Base-by-base conservation (phyloP, 805 yeast genomes). In the Spathaspora boniae region DNA sequence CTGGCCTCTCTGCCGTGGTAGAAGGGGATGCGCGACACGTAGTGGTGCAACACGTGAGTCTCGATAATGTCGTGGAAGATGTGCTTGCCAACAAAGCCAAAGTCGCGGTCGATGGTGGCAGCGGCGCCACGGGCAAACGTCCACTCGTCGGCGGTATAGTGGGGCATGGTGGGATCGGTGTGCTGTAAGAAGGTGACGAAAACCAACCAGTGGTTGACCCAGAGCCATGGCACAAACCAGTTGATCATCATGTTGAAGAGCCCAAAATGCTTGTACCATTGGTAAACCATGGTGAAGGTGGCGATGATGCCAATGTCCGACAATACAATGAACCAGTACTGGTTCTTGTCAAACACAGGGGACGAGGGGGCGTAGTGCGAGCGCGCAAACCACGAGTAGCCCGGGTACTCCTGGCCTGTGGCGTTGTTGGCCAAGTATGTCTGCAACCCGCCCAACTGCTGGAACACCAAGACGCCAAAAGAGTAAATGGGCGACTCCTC, bases 81-180 rank as follows among this genome's bases (percentile, higher is more conserved):
- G 46, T 68, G 71, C 49, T 62, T 72, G 38, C 82, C 83, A 36
- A 77, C 54, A 41, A 77, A 74, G 8, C 82, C 82, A 52, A 69
- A 76, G 44, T 77, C 67, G 57, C 82, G 66, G 54, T 77, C 83
- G 43, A 77, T 74, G 24, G 83, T 77, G 29, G 81, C 75, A 43
- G 82, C 82, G 6, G 83, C 81, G 54, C 83, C 83, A 50, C 78
- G 65, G 38, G 82, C 82, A 46, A 77, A 77, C 39, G 70, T 76
- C 83, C 83, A 77, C 57, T 74, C 72, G 12, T 54, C 50, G 34
- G 67, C 71, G 31, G 67, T 72, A 55, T 77, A 77, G 52, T 77
- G 83, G 26, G 82, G 80, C 69, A 76, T 62, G 2, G 70, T 54
- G 32, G 78, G 72, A 53, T 76, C 81, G 14, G 82, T 71, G 56